Conservation (phyloP, 108 stramenopile species). For the Stephanodiscus minutulus region DNA sequence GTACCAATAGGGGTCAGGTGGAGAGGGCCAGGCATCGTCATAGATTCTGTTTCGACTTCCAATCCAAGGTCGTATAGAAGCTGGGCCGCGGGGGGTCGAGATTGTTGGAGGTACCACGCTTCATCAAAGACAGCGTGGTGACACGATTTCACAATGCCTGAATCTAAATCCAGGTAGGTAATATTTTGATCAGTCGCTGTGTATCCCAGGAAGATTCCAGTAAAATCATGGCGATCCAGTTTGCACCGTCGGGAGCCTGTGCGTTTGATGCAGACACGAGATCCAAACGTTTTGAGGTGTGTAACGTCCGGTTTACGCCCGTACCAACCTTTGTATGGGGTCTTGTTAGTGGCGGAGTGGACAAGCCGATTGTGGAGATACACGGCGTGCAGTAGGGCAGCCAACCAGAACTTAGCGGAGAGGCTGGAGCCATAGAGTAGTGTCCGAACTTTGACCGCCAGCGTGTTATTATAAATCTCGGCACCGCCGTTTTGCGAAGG, state of each 20-base stretch:
- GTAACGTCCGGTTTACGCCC: neutral
- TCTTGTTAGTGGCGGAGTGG: neutral
- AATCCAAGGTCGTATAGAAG: neutral
- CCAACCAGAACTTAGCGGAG: neutral
- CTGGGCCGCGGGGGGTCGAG: neutral
- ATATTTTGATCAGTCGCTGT: neutral
- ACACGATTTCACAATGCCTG: neutral
- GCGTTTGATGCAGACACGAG: neutral
- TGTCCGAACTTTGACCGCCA: neutral
- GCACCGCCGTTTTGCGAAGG: neutral
- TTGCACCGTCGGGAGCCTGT: neutral
- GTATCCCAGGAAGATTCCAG: neutral
- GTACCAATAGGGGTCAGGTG: neutral
- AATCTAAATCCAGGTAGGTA: neutral
- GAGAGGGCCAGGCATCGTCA: neutral
- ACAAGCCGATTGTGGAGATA: neutral
- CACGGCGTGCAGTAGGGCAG: too few species aligned
- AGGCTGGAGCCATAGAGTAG: neutral
- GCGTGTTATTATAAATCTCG: neutral
- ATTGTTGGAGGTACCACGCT: neutral
- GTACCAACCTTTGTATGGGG: conserved; percentile 1
- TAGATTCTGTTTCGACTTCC: neutral
- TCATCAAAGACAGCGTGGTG: neutral
- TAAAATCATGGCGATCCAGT: neutral
- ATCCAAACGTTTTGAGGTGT: neutral